Conservation (phyloP, 1,284 basidiomycete species). For the Moesziomyces sp. region DNA sequence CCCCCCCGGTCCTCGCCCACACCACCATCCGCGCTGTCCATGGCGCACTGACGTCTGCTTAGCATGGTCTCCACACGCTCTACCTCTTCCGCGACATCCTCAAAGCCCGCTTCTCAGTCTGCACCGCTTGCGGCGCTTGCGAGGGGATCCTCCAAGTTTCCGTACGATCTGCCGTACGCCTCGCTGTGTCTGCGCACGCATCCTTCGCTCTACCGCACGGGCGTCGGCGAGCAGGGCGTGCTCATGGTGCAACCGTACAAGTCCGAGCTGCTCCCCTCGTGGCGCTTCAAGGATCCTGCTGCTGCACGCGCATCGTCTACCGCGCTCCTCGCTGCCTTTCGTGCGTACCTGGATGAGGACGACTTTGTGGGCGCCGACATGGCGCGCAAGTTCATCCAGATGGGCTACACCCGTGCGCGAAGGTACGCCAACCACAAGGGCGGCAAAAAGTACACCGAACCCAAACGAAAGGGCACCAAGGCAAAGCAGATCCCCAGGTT, state of each 20-base stretch:
- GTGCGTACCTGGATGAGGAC: slow-evolving; percentile 20
- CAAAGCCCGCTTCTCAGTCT: background rate
- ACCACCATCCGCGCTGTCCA: background rate
- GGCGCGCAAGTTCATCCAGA: slow-evolving; percentile 42
- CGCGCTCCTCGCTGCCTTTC: slow-evolving; percentile 26
- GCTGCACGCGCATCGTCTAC: slow-evolving; percentile 16
- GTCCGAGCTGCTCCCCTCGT: slow-evolving; percentile 38
- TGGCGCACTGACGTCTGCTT: background rate
- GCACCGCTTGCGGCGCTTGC: background rate
- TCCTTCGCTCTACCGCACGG: slow-evolving; percentile 44
- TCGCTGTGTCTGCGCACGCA: slow-evolving; percentile 22
- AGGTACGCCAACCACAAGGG: slow-evolving; percentile 48
- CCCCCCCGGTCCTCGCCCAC: background rate
- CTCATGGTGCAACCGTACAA: slow-evolving; percentile 50
- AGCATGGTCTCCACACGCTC: slow-evolving; percentile 28
- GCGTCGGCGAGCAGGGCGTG: slow-evolving; percentile 49
- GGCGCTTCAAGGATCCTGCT: slow-evolving; percentile 36
- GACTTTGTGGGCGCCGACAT: slow-evolving; percentile 47
- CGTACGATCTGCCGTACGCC: slow-evolving; percentile 34
- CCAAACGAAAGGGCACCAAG: background rate
- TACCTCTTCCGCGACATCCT: background rate
- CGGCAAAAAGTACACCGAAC: slow-evolving; percentile 32
- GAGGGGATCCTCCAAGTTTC: slow-evolving; percentile 20
- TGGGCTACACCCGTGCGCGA: slow-evolving; percentile 45
- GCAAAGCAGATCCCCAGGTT: slow-evolving; percentile 16